Evolutionary conservation across 2,329 filamentous ascomycete species (phyloP), one percentile per base, ranked within the genome.

Genomic region (Fusarium agapanthi): DNA sequence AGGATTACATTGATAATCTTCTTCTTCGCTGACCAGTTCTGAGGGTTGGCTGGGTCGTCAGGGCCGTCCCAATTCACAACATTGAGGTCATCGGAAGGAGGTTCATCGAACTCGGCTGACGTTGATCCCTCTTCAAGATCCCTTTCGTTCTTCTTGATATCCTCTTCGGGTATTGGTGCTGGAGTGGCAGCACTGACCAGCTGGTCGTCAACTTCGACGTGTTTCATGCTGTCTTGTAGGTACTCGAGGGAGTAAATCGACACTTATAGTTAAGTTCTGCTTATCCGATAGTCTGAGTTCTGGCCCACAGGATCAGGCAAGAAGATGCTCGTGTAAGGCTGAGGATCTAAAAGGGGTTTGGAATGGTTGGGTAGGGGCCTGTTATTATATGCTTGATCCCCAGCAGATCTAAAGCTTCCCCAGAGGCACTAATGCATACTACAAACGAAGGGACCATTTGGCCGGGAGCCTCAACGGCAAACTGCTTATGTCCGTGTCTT

Each of bases 1-100:
- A 84, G 75, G 4, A 74, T 73, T 2, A 85, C 77, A 16, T 80
- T 81, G 16, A 80, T 58, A 53, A 78, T 77, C 69, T 84, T 85
- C 44, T 75, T 77, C n/a, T 55, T 60, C 9, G 61, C 65, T 7
- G 84, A 74, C 89, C 90, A 92, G 77, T 92, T 92, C 70, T 87
- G 79, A 0, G 90, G 90, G 65, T 91, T 90, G 40, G 84, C 80
- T 2, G 86, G 86, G 61, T 91, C 89, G 61, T 88, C 79, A 1
- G 86, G 84, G 1, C 87, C 85, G 71, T 91, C 88, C 88, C 89
- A 92, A 65, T 85, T 86, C 18, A 92, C 86, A 18, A 89, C 80
- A 67, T 78, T 62, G 54, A 69, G 72, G 44, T 77, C 71, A 37
- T 58, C 64, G 28, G 65, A 59, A 51, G 44, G 20, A 47, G 61